phyloP scores from a whole-genome alignment of 2,329 filamentous ascomycete genomes.

The Diaporthe vexans region DNA sequence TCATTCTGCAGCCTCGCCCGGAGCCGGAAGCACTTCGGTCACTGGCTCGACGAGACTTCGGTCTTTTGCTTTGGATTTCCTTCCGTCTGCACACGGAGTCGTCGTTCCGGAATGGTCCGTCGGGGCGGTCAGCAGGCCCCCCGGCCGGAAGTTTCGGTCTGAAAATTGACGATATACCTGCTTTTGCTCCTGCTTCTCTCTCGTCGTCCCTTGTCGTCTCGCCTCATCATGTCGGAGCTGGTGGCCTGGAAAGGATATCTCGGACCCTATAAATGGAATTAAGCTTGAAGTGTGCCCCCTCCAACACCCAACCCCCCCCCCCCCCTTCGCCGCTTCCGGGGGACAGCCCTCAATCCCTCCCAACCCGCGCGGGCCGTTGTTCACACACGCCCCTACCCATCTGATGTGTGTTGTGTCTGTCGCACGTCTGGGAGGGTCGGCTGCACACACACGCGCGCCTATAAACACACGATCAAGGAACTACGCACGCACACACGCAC shows the following conservation, averaged over 20 bases:
- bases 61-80: background rate
- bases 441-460: background rate
- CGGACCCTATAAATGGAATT: slow-evolving; percentile 13
- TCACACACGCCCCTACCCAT: background rate
- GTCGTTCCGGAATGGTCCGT: background rate
- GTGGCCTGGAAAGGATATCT: background rate
- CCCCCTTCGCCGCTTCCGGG: background rate
- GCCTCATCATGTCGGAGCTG: background rate
- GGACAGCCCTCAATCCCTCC: background rate
- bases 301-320: too few species aligned
- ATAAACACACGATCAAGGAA: too few species aligned
- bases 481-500: background rate
- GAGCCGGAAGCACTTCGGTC: slow-evolving; percentile 27
- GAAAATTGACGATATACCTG: background rate
- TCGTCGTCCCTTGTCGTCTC: slow-evolving; percentile 1
- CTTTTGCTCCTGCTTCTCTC: too few species aligned
- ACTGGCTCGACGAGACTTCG: slow-evolving; percentile 18
- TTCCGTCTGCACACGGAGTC: background rate
- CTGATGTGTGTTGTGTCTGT: background rate
- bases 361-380: slow-evolving; percentile 19
- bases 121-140: background rate
- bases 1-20: background rate
- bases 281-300: slow-evolving; percentile 7
- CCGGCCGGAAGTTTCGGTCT: slow-evolving; percentile 22
- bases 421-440: background rate